Evolutionary conservation across 169 alveolate genomes (phyloP), one percentile per base, ranked within the genome.

Genomic region (Hammondia hammondi): DNA sequence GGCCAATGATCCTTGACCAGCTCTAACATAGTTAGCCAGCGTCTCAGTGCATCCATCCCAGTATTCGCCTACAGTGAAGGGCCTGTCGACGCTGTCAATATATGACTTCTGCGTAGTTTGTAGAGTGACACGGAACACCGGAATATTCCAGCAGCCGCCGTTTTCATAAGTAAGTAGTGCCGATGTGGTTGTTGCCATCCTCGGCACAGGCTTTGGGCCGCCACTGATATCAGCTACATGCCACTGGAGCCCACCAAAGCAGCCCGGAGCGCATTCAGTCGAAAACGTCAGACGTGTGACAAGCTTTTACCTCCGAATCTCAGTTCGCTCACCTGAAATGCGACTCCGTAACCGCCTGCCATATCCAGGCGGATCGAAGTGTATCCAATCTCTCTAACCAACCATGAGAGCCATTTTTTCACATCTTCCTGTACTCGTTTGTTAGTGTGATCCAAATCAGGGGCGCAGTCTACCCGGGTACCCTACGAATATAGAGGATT

Each of bases 21-120:
- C 93, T 70, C 93, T 61, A 10, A 89, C 93, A 70, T 89, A 89
- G 87, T 89, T 89, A 5, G 43, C 93, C 46, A 89, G 87, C 27
- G 85, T 46, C 72, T 27, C 45, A 4, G 87, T 70, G 87, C 81
- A 27, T 10, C 93, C 93, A n/a, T 89, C 73, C 93, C 93, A 89
- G 87, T 89, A 89, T 37, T 89, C 93, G 21, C 93, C 93, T n/a
- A 89, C 93, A 32, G 93, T 46, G 70, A 89, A 89, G 35, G 93
- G 93, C 93, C 87, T 61, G 27, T 72, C 93, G 24, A 89, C 85
- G 71, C 81, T 61, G 61, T 89, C 93, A 10, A 89, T 71, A 43
- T 56, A 89, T 6, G 57, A 43, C 70, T 89, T 71, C 93, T 89
- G 93, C 32, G 85, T 21, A 10, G 0, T 73, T 35, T 35, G 19